Evolutionary conservation across 305 asterid genomes (phyloP).

Genomic region (Fraxinus dipetala): DNA sequence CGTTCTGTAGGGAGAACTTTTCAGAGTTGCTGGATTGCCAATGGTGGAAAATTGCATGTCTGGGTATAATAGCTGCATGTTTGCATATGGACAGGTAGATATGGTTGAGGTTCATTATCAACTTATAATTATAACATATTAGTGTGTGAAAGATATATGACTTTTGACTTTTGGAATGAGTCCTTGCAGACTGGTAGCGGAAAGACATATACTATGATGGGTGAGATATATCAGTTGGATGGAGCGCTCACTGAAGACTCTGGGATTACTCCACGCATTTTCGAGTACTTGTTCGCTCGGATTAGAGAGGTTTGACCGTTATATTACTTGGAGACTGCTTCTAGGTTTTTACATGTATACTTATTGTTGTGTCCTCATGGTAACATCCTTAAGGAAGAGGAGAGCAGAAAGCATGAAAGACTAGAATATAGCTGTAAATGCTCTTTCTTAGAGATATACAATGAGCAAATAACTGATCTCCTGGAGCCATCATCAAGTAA

Average conservation of each 20-base stretch:
- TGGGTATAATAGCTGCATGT: conserved; percentile 89
- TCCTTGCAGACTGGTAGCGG: conserved; percentile 79
- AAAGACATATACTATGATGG: conserved; percentile 87
- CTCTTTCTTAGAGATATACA: conserved; percentile 82
- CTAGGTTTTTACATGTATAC: not conserved
- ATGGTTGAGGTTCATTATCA: conserved; percentile 7
- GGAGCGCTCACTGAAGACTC: conserved; percentile 56
- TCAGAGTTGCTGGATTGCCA: conserved; percentile 74
- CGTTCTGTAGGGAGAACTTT: conserved; percentile 60
- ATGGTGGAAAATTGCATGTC: conserved; percentile 92
- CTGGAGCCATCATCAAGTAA: conserved; percentile 81
- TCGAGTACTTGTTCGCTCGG: conserved; percentile 66
- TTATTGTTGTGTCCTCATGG: conserved; percentile 20
- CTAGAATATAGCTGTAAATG: conserved; percentile 79
- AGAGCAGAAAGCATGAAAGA: conserved; percentile 55
- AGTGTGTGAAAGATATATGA: not conserved
- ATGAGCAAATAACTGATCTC: conserved; percentile 87
- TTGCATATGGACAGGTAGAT: conserved; percentile 84
- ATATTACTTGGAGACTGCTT: not conserved
- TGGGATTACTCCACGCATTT: conserved; percentile 79
- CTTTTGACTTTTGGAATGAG: not conserved
- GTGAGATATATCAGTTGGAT: conserved; percentile 57
- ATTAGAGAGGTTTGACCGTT: conserved; percentile 53
- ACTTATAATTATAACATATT: not conserved
- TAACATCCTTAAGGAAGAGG: conserved; percentile 59